Conservation (phyloP, 148 eudicot species). For the Rhododendron ovatum region DNA sequence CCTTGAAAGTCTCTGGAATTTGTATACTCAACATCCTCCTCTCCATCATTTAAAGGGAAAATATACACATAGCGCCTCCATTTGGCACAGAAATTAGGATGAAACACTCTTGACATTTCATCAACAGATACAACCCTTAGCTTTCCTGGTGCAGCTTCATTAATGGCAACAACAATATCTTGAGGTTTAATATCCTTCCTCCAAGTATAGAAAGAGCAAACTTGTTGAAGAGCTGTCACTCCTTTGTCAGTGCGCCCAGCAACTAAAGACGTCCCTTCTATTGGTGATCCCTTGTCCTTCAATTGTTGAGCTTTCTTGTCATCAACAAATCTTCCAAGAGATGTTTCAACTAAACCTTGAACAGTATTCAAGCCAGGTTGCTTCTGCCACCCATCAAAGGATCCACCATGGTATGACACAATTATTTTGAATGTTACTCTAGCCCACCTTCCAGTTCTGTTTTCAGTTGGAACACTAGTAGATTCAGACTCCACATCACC, state of each 20-base stretch:
- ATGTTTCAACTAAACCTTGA: constrained; percentile 70
- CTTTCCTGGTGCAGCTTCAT: constrained; percentile 64
- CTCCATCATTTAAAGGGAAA: constrained; percentile 62
- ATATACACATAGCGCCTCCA: constrained; percentile 94
- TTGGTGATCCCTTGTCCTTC: constrained; percentile 74
- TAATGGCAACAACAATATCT: constrained; percentile 58
- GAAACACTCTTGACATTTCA: constrained; percentile 85
- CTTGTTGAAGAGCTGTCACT: constrained; percentile 86
- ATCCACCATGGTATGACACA: constrained; percentile 76
- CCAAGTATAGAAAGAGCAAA: constrained; percentile 97
- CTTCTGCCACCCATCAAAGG: constrained; percentile 99
- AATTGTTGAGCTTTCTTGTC: constrained; percentile 64
- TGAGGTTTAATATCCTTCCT: constrained; percentile 63
- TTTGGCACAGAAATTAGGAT: constrained; percentile 93
- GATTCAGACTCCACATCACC: constrained; percentile 33
- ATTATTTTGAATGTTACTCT: constrained; percentile 74
- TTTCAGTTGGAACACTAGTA: constrained; percentile 22
- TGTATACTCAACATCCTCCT: constrained; percentile 13
- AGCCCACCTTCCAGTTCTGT: constrained; percentile 75
- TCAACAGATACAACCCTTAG: constrained; percentile 58
- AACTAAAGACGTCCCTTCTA: constrained; percentile 65
- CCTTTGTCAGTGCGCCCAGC: constrained; percentile 99
- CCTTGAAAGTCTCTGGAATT: constrained; percentile 12
- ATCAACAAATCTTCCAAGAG: constrained; percentile 80
- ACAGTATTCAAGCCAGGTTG: constrained; percentile 87